Percentiles rank a stretch among this genome's conserved stretches.
phyloP scores from a whole-genome alignment of 2,329 filamentous ascomycete genomes.

The Neopestalotiopsis sp. region DNA sequence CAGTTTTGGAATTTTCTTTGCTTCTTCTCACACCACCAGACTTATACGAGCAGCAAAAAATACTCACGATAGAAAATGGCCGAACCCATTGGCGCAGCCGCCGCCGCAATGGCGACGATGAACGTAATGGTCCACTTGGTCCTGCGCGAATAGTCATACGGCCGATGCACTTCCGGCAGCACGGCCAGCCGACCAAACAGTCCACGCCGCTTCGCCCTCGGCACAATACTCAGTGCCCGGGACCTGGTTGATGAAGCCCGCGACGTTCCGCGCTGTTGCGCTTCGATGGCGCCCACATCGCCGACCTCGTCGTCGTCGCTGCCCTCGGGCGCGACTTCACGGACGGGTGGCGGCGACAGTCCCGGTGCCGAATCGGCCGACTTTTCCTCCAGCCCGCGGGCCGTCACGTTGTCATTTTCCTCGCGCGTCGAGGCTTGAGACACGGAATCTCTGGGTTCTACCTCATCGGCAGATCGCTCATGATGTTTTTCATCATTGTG shows the following conservation, averaged over 20 bases:
- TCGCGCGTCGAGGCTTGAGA: not conserved
- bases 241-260: constrained; percentile 20
- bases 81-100: constrained; percentile 82
- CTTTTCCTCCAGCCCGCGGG: not conserved
- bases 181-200: constrained; percentile 69
- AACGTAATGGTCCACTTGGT: constrained; percentile 88
- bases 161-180: constrained; percentile 79
- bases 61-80: constrained; percentile 83
- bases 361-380: constrained; percentile 9
- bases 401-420: not conserved
- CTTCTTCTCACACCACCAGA: no score
- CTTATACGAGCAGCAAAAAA: constrained; percentile 16
- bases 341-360: constrained; percentile 3
- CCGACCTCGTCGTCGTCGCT: not conserved
- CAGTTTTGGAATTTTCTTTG: not conserved
- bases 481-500: not conserved
- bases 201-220: constrained; percentile 16
- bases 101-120: constrained; percentile 77
- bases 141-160: constrained; percentile 72
- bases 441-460: not conserved
- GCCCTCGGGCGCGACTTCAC: not conserved
- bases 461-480: not conserved
- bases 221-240: constrained; percentile 19
- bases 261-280: constrained; percentile 10
- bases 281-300: not conserved